Conservation (phyloP, 2,329 filamentous ascomycete genomes). For the Fusarium sp. region DNA sequence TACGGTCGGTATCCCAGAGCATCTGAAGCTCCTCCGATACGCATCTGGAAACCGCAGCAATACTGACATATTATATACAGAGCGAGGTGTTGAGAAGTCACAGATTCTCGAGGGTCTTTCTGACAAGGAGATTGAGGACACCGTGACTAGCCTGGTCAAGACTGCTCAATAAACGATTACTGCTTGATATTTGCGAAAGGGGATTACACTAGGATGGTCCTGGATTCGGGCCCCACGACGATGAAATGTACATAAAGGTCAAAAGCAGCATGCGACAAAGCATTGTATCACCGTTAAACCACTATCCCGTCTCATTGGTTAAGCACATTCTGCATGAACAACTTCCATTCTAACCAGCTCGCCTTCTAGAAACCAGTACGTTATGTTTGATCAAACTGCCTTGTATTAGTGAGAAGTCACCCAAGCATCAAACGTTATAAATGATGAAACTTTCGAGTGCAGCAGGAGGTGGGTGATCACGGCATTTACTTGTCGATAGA, state of each 20-base stretch:
- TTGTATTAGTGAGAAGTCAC: background rate
- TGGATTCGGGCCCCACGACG: constrained; percentile 18
- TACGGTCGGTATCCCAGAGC: constrained; percentile 73
- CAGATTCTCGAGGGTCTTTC: constrained; percentile 69
- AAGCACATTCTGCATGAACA: background rate
- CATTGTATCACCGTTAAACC: constrained; percentile 38
- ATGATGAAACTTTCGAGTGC: too few species aligned
- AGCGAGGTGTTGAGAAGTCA: constrained; percentile 68
- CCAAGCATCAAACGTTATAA: background rate
- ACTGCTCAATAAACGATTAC: constrained; percentile 30
- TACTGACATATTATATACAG: constrained; percentile 50
- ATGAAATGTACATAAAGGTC: constrained; percentile 45
- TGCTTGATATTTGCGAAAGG: constrained; percentile 7
- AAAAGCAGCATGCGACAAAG: constrained; percentile 39
- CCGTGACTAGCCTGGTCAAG: constrained; percentile 67
- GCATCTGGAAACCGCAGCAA: background rate
- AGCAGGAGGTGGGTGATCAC: background rate
- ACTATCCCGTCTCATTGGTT: background rate
- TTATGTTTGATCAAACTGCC: background rate
- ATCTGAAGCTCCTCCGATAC: background rate
- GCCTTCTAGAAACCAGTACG: background rate
- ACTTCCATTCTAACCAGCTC: background rate
- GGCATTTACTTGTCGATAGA: background rate
- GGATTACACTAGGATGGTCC: constrained; percentile 5
- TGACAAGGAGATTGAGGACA: constrained; percentile 72